phyloP scores from a whole-genome alignment of 129 eudicot genomes.

The Centaurea solstitialis region DNA sequence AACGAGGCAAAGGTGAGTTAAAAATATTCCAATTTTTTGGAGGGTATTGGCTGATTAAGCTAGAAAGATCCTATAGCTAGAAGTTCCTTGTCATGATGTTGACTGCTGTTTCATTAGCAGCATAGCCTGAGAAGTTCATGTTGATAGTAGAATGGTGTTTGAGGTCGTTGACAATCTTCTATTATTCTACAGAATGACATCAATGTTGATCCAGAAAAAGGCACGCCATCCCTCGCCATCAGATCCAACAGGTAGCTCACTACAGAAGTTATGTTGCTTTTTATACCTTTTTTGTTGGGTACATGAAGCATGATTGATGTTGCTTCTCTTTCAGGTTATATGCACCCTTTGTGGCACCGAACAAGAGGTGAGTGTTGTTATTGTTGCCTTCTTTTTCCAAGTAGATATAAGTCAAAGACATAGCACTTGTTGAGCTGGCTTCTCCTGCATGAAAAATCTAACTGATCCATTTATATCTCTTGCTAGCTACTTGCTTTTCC shows the following conservation, averaged over 20 bases:
- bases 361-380: constrained; percentile 67
- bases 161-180: neutral
- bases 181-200: constrained; percentile 61
- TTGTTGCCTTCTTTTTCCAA: neutral
- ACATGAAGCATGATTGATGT: neutral
- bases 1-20: constrained; percentile 75
- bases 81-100: neutral
- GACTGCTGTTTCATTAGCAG: neutral
- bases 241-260: constrained; percentile 52
- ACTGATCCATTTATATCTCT: neutral
- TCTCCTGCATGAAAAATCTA: neutral
- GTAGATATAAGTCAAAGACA: neutral
- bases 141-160: neutral
- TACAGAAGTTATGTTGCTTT: neutral
- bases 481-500: neutral
- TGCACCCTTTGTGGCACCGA: constrained; percentile 88
- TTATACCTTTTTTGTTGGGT: neutral
- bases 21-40: neutral
- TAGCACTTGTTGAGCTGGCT: neutral
- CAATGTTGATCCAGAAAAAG: constrained; percentile 48
- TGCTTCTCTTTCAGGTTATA: constrained; percentile 55
- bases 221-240: constrained; percentile 77
- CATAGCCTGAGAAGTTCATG: neutral
- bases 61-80: neutral
- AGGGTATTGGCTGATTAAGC: neutral